These are phyloP conservation scores for Barnettozyma siamensis DNA, from an alignment of 805 yeast species.

Conservation along the genomic window DNA sequence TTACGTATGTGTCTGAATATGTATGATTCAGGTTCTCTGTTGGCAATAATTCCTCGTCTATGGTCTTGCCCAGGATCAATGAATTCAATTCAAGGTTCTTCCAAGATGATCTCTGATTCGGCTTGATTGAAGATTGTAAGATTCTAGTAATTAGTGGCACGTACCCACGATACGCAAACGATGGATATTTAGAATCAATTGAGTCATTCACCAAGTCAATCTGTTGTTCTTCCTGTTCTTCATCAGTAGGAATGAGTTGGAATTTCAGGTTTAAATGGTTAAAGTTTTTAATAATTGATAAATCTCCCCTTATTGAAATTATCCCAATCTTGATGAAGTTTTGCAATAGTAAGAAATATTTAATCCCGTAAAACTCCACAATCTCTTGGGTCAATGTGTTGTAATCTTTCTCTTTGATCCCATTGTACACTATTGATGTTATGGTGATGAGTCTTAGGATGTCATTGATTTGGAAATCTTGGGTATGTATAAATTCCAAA, in stretches of 20 bases:
- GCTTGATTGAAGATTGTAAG: constrained; percentile 42
- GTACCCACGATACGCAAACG: constrained; percentile 73
- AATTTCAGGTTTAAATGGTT: constrained; percentile 32
- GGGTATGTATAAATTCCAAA: constrained; percentile 41
- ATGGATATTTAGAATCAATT: constrained; percentile 39
- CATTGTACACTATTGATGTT: constrained; percentile 59
- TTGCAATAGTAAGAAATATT: constrained; percentile 41
- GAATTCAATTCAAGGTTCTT: constrained; percentile 32
- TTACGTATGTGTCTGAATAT: constrained; percentile 7
- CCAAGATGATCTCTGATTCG: constrained; percentile 43
- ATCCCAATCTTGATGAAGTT: constrained; percentile 45
- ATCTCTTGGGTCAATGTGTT: constrained; percentile 49
- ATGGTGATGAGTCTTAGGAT: constrained; percentile 51
- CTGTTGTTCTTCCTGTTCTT: constrained; percentile 5
- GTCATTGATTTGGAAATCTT: constrained; percentile 34
- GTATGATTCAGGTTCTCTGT: constrained; percentile 8
- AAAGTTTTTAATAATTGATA: constrained; percentile 32
- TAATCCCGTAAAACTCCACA: constrained; percentile 59
- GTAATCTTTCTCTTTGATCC: constrained; percentile 61
- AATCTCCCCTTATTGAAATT: constrained; percentile 27
- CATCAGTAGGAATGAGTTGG: constrained; percentile 40
- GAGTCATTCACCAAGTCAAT: not conserved
- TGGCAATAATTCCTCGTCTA: constrained; percentile 24
- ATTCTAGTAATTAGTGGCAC: constrained; percentile 72
- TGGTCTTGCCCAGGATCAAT: constrained; percentile 29